Evolutionary conservation across 345 rosid genomes (phyloP).

Genomic region (Firmiana major): DNA sequence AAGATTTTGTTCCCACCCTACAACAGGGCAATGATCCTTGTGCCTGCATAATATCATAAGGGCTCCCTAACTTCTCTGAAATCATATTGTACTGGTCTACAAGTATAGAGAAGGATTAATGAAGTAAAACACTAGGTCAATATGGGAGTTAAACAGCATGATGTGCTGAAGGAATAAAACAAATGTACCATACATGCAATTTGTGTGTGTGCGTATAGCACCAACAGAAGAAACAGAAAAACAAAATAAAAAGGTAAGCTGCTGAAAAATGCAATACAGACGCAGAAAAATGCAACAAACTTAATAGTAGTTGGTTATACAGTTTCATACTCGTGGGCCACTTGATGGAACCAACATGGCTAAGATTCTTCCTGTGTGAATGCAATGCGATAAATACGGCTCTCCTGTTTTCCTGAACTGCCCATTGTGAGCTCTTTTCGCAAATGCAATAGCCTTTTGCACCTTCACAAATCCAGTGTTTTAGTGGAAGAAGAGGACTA

Average conservation of each 20-base stretch:
- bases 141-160: background rate
- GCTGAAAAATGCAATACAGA: background rate
- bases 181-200: background rate
- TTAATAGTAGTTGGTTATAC: background rate
- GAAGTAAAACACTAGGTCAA: background rate
- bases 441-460: constrained; percentile 67
- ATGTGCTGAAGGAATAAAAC: background rate
- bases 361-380: constrained; percentile 62
- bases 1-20: background rate
- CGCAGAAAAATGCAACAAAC: background rate
- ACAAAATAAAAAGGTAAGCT: background rate
- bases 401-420: constrained; percentile 70
- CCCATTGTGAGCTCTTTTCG: constrained; percentile 60
- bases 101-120: background rate
- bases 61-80: background rate
- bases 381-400: constrained; percentile 62
- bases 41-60: background rate
- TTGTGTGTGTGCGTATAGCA: background rate
- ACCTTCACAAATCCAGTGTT: constrained; percentile 50
- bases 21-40: background rate
- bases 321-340: constrained; percentile 43
- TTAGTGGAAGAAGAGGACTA: constrained; percentile 24
- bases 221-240: background rate
- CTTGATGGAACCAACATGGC: constrained; percentile 65
- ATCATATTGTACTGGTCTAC: background rate